Evolutionary conservation across 2,329 filamentous ascomycete species (phyloP), one percentile per base, ranked within the genome.

Genomic region (Colletotrichum cordylinicola): DNA sequence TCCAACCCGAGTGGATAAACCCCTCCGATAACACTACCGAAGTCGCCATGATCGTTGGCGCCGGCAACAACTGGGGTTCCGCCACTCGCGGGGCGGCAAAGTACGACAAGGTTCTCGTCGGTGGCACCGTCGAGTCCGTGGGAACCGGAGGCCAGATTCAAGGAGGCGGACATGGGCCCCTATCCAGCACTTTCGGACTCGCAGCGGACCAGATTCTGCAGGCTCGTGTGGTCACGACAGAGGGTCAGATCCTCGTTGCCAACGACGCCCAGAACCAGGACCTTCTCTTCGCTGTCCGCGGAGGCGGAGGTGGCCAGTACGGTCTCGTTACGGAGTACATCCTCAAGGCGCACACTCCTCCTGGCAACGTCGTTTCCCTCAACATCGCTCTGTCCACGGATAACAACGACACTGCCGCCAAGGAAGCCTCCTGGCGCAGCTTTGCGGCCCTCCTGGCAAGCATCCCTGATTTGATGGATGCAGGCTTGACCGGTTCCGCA

Each of bases 71-170:
- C 37, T 67, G 67, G 60, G 89, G 76, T 3, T 31, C 85, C 87
- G 76, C 90, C 58, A 83, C 86, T 2, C 85, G 89, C 33, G 80
- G 82, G 27, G 82, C 85, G 33, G 87, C 88, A 2, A 78, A 87
- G 58, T 80, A 81, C 0, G 78, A 84, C 61, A 86, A 84, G 27
- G 80, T 81, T 2, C 78, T 90, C 3, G 81, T 85, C 15, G 85
- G 90, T 8, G 85, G 92, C 6, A 88, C 87, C 0, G 91, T 90
- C 6, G 88, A 91, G 74, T 91, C 89, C 1, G 91, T 93, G 5
- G 91, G 91, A 10, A 80, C 91, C 15, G 92, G 91, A n/a, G 92
- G 91, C 2, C 91, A 91, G 74, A 87, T 87, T 3, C 90, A 91
- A 81, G 91, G 90, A 9, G 91, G 90, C 15, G 91, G 91, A 0